Evolutionary conservation across 306 rosid species (phyloP).

Genomic region (Astragalus membranaceus): DNA sequence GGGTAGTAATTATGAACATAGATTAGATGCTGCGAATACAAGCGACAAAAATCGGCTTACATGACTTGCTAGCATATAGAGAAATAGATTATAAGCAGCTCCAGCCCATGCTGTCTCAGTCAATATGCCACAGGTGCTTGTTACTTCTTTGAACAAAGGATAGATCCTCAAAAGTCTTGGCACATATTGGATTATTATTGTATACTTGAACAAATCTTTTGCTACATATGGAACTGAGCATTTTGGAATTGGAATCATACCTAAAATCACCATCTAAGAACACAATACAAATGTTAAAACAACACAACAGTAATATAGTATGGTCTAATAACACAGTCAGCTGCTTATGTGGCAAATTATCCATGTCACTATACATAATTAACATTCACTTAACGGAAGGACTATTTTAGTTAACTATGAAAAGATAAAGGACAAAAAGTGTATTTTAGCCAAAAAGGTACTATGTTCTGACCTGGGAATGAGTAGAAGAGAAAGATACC

Average conservation of each 20-base stretch:
- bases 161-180: conserved; percentile 59
- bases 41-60: conserved; percentile 41
- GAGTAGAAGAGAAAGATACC: conserved; percentile 32
- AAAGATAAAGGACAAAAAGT: no score
- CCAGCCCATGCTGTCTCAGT: conserved; percentile 92
- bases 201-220: conserved; percentile 45
- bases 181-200: conserved; percentile 46
- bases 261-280: conserved; percentile 44
- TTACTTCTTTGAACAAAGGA: conserved; percentile 68
- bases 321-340: no score
- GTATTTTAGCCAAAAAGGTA: no score
- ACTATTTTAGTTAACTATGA: no score
- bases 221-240: conserved; percentile 18
- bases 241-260: conserved; percentile 8
- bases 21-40: not conserved
- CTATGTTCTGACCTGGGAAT: not conserved
- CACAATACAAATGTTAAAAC: conserved; percentile 7
- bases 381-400: no score
- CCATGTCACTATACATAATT: no score
- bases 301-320: no score
- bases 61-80: conserved; percentile 85
- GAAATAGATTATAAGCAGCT: conserved; percentile 79
- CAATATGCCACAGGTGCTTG: conserved; percentile 65
- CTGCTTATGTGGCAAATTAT: no score
- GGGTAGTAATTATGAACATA: not conserved